phyloP scores from a whole-genome alignment of 306 rosid genomes.

The Ormosia semicastrata region DNA sequence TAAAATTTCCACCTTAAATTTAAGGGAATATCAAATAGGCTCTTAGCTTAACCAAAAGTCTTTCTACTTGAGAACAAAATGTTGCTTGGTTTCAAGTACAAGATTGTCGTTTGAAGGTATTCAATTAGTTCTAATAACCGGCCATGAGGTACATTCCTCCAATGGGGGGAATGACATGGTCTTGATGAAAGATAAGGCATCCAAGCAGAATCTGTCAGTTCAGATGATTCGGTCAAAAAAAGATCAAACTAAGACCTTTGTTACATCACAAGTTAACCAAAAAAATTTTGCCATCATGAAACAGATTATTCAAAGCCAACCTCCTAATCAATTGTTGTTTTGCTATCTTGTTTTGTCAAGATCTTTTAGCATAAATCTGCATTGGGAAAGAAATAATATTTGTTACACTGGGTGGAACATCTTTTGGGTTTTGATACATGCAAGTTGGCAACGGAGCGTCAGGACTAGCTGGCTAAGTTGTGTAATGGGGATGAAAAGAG shows the following conservation, averaged over 20 bases:
- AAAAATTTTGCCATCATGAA: conserved; percentile 12
- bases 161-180: neutral
- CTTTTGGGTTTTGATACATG: conserved; percentile 4
- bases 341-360: neutral
- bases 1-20: too few species aligned
- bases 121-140: neutral
- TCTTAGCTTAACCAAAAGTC: conserved; percentile 1
- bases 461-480: conserved; percentile 27
- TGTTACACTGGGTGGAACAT: conserved; percentile 35
- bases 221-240: conserved; percentile 43
- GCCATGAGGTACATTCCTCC: neutral
- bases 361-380: conserved; percentile 10
- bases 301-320: conserved; percentile 9
- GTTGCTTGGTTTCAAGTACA: conserved; percentile 31
- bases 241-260: conserved; percentile 24
- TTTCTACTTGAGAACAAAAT: neutral
- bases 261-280: conserved; percentile 23
- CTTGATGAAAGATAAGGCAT: conserved; percentile 33
- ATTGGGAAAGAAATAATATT: conserved; percentile 4
- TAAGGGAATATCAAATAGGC: too few species aligned
- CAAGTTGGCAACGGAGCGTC: conserved; percentile 44
- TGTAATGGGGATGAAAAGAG: conserved; percentile 58
- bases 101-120: conserved; percentile 3
- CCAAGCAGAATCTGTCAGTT: conserved; percentile 27
- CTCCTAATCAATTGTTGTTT: conserved; percentile 6